Percentiles rank a stretch among this genome's conserved stretches.
Conservation (phyloP, 495 filamentous ascomycete species). For the Patellaria atrata region DNA sequence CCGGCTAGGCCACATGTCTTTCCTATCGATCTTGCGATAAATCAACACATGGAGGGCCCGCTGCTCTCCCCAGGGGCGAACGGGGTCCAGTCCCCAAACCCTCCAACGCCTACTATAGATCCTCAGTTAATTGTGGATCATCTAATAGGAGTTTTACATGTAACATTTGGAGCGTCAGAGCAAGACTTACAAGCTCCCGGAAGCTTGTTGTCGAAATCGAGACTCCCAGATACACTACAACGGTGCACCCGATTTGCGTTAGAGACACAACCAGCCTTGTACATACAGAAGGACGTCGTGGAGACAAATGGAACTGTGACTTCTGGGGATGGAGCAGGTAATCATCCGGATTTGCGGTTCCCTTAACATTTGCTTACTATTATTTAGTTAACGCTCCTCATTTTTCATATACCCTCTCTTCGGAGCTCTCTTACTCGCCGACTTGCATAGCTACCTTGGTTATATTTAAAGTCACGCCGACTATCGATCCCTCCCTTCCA, state of each 20-base stretch:
- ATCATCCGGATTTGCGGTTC: slow-evolving; percentile 7
- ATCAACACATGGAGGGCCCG: slow-evolving; percentile 27
- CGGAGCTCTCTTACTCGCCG: slow-evolving; percentile 64
- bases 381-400: slow-evolving; percentile 20
- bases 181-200: slow-evolving; percentile 65
- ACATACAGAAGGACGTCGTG: slow-evolving; percentile 72
- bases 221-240: slow-evolving; percentile 62
- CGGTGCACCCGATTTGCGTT: slow-evolving; percentile 80
- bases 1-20: slow-evolving; percentile 21
- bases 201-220: slow-evolving; percentile 62
- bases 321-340: slow-evolving; percentile 21
- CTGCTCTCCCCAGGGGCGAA: slow-evolving; percentile 23
- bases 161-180: slow-evolving; percentile 71
- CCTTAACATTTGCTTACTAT: not conserved
- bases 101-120: slow-evolving; percentile 35
- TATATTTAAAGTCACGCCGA: slow-evolving; percentile 73
- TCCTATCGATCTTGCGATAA: slow-evolving; percentile 5
- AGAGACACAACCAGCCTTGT: slow-evolving; percentile 74
- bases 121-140: slow-evolving; percentile 59
- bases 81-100: slow-evolving; percentile 24
- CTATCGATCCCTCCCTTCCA: slow-evolving; percentile 66
- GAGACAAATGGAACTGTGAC: slow-evolving; percentile 30
- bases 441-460: slow-evolving; percentile 73
- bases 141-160: slow-evolving; percentile 59
- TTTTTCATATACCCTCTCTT: slow-evolving; percentile 64